Percentiles rank a stretch among this genome's conserved stretches.
These are phyloP conservation scores for Athelia psychrophila DNA, from an alignment of 1,284 basidiomycete genomes.

Conservation along the genomic window DNA sequence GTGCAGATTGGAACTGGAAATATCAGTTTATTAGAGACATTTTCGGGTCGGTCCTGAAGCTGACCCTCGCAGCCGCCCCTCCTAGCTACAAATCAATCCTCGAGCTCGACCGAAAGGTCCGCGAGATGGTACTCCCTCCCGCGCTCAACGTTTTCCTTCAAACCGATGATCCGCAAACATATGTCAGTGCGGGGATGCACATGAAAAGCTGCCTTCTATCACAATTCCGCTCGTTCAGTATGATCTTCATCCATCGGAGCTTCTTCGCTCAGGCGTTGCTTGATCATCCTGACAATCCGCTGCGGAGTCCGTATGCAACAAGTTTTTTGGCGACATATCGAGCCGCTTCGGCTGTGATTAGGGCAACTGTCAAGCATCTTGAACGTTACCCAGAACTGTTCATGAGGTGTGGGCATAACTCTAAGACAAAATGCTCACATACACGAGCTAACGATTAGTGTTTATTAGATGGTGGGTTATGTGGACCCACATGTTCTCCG, in stretches of 20 bases:
- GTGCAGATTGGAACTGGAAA: not conserved
- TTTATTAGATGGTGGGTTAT: conserved; percentile 12
- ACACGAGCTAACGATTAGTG: too few species aligned
- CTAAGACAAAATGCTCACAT: too few species aligned
- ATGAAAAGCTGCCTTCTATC: not conserved
- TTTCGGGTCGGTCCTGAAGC: not conserved
- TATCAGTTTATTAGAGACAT: not conserved
- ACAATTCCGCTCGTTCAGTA: conserved; percentile 3
- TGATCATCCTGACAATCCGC: conserved; percentile 16
- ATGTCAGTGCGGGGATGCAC: not conserved
- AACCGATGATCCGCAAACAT: not conserved
- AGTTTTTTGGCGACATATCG: conserved; percentile 19
- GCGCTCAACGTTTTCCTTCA: not conserved
- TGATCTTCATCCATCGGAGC: conserved; percentile 19
- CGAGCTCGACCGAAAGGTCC: conserved; percentile 9
- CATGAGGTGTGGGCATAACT: conserved; percentile 1
- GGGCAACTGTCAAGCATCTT: conserved; percentile 12
- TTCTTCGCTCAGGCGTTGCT: conserved; percentile 18
- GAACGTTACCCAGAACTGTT: conserved; percentile 12
- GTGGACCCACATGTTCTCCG: conserved; percentile 20
- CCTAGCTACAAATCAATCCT: conserved; percentile 9
- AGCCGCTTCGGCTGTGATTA: conserved; percentile 14
- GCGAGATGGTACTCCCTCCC: not conserved
- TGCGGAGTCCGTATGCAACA: conserved; percentile 17
- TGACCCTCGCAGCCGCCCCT: not conserved